Conservation (phyloP, 169 alveolate species). For the Cryptosporidium parvum region DNA sequence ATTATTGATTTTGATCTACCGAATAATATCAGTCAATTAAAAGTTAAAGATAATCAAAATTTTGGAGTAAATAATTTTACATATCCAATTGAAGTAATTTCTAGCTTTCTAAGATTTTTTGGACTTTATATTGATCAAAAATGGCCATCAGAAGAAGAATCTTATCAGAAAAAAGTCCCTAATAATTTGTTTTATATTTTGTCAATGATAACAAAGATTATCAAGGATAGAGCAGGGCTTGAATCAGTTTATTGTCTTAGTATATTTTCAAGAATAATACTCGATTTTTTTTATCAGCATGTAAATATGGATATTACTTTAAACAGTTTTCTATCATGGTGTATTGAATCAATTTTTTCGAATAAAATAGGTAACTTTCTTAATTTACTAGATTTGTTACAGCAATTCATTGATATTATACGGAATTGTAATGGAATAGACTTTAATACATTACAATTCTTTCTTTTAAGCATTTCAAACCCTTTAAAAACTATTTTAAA, state of each 20-base stretch:
- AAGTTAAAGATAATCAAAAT: neutral
- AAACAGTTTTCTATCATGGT: conserved; percentile 20
- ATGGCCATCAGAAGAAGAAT: conserved; percentile 45
- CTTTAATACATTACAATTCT: conserved; percentile 30
- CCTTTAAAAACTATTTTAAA: conserved; percentile 46
- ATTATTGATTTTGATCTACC: conserved; percentile 9
- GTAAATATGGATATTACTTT: conserved; percentile 16
- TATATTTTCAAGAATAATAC: conserved; percentile 27
- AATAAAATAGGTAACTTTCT: conserved; percentile 21
- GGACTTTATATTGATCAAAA: conserved; percentile 34
- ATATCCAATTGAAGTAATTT: conserved; percentile 9
- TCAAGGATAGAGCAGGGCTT: conserved; percentile 8
- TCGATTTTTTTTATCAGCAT: conserved; percentile 43
- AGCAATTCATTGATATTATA: neutral
- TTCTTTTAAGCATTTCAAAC: conserved; percentile 3
- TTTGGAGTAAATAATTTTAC: conserved; percentile 3
- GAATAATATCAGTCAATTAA: conserved; percentile 17
- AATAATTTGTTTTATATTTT: conserved; percentile 51
- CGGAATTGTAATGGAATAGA: neutral
- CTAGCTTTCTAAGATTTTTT: conserved; percentile 58
- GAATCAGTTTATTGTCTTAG: conserved; percentile 41
- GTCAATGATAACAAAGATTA: conserved; percentile 5
- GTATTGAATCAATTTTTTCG: conserved; percentile 13
- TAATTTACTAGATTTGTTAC: neutral
- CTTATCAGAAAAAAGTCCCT: conserved; percentile 34